Evolutionary conservation across 108 stramenopile genomes (phyloP).

Genomic region (Cyclotella kingstonii): DNA sequence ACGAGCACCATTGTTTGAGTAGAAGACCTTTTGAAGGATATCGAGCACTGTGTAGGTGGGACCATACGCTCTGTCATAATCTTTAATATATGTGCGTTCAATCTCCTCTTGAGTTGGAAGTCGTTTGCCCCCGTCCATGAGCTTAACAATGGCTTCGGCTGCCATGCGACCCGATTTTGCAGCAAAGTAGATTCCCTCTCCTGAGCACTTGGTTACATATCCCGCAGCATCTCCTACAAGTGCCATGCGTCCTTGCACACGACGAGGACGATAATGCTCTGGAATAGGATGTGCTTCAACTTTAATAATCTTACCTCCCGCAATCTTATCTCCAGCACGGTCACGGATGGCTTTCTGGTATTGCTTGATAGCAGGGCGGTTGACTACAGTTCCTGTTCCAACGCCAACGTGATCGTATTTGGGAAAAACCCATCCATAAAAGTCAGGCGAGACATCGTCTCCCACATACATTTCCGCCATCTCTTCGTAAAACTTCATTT

Average conservation of each 20-base stretch:
- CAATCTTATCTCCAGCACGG: constrained; percentile 96
- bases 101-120: constrained; percentile 93
- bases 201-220: constrained; percentile 98
- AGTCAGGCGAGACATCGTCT: constrained; percentile 97
- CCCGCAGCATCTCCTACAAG: constrained; percentile 98
- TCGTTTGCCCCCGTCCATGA: constrained; percentile 83
- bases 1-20: constrained; percentile 96
- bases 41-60: constrained; percentile 97
- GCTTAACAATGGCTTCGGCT: constrained; percentile 89
- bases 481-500: constrained; percentile 98
- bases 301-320: constrained; percentile 98
- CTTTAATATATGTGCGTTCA: constrained; percentile 89
- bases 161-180: constrained; percentile 98
- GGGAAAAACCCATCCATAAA: constrained; percentile 99
- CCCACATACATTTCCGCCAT: constrained; percentile 99
- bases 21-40: constrained; percentile 96
- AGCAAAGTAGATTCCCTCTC: constrained; percentile 98
- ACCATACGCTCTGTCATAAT: constrained; percentile 92
- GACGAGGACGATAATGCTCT: constrained; percentile 96
- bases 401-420: constrained; percentile 99
- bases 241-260: constrained; percentile 91
- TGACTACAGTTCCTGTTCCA: constrained; percentile 97
- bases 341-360: constrained; percentile 99
- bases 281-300: constrained; percentile 99
- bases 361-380: constrained; percentile 98